Base-by-base conservation (phyloP, 768 basidiomycete species). In the Leccinum ochraceum region DNA sequence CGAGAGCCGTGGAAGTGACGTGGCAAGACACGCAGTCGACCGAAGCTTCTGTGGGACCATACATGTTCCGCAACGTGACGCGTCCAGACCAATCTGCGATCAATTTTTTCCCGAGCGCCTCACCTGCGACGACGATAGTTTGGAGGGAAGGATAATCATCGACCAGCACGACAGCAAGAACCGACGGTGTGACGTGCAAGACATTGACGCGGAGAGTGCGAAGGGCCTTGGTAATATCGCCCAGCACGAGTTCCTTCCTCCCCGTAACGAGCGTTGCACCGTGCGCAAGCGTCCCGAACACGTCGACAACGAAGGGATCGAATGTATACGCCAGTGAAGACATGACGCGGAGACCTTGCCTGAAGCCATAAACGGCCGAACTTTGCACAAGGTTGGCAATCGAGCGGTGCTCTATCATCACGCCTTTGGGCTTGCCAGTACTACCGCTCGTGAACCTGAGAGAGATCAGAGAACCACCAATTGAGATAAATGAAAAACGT, bases 11-110 rank as follows among this genome's bases (percentile, higher is more conserved):
- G 11, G 67, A 67, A 22, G 57, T 60, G 60, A 71, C 64, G 32
- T 71, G 67, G 54, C 66, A 73, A 17, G 68, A 69, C 1, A 68
- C 64, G 36, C 71, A 72, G 54, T 73, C 71, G 17, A 74, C 67
- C 13, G 73, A 60, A 39, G 74, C 67, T 52, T 74, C 73, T 6
- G 73, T 74, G 11, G 73, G 73, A n/a, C 73, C 73, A 49, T 75
- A 75, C 69, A 70, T 73, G 60, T 74, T 74, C 44, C 67, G 71
- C 37, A 74, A 49, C 28, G 59, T 66, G 54, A 75, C 69, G 3
- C 50, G 65, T 36, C 60, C 58, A 2, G 66, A 68, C 70, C 69
- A 73, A 30, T 68, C 66, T 51, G 67, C 58, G n/a, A 67, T 62
- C 9, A 67, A 54, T 24, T 67, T 68, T 52, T 62, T 67, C n/a